phyloP scores from a whole-genome alignment of 106 monocot species.

The Platanthera zijinensis region DNA sequence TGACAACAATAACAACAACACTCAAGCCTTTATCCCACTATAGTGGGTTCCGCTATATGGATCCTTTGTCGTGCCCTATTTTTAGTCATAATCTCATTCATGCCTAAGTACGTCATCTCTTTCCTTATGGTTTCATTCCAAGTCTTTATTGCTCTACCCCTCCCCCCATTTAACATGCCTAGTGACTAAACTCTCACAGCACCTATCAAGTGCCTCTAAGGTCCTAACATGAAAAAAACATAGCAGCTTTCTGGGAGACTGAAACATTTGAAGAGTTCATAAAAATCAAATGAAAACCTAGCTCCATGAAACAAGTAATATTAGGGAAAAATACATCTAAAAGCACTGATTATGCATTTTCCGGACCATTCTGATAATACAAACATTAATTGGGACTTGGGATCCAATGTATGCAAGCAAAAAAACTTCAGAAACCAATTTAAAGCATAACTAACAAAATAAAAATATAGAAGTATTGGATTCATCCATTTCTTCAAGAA shows the following conservation, averaged over 20 bases:
- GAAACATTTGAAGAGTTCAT: not conserved
- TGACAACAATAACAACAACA: too few relatives aligned
- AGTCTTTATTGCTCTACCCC: too few relatives aligned
- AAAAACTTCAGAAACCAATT: not conserved
- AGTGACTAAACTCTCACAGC: too few relatives aligned
- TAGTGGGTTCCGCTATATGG: too few relatives aligned
- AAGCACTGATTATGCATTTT: not conserved
- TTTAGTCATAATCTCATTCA: too few relatives aligned
- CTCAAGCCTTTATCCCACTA: too few relatives aligned
- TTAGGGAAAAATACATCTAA: not conserved
- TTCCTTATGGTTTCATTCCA: too few relatives aligned
- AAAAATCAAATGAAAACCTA: not conserved
- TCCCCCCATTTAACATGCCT: too few relatives aligned
- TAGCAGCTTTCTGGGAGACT: not conserved
- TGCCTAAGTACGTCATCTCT: too few relatives aligned
- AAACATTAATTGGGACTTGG: not conserved
- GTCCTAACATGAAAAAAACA: not conserved
- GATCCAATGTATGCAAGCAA: not conserved
- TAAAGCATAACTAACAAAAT: not conserved
- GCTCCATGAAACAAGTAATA: conserved; percentile 1
- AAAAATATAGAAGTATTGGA: not conserved
- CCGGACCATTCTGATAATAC: not conserved
- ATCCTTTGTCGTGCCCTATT: too few relatives aligned
- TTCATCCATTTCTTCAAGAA: not conserved
- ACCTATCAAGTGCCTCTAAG: too few relatives aligned